These are phyloP conservation scores for Pistacia integerrima DNA, from an alignment of 345 rosid genomes.

Conservation along the genomic window DNA sequence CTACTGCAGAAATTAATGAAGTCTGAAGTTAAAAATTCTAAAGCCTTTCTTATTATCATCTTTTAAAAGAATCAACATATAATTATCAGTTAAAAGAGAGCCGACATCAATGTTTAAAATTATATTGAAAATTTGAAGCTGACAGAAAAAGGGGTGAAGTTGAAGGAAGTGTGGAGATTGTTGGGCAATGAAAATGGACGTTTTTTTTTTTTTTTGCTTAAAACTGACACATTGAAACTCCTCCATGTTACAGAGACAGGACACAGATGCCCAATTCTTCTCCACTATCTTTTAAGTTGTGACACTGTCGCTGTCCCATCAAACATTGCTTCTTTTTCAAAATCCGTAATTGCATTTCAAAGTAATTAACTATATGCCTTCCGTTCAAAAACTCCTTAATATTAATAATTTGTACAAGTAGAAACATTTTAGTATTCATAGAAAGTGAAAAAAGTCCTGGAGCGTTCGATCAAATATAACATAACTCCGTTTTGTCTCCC, in stretches of 20 bases:
- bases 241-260: neutral
- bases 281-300: neutral
- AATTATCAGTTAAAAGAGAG: neutral
- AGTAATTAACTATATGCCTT: neutral
- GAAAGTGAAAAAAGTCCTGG: too few species aligned
- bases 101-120: neutral
- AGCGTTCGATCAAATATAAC: neutral
- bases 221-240: neutral
- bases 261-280: neutral
- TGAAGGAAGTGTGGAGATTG: neutral
- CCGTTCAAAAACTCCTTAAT: neutral
- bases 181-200: constrained; percentile 2
- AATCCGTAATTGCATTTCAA: too few species aligned
- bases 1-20: too few species aligned
- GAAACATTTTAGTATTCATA: too few species aligned
- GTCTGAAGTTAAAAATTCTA: neutral
- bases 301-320: neutral
- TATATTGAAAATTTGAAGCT: neutral
- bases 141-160: neutral
- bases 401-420: too few species aligned
- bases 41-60: too few species aligned
- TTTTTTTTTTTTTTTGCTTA: neutral
- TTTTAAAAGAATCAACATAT: too few species aligned
- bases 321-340: neutral
- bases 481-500: constrained; percentile 26